Percentiles rank a stretch among this genome's conserved stretches.
Evolutionary conservation across 2,329 filamentous ascomycete species (phyloP).

Genomic region (Botrytis medusae): DNA sequence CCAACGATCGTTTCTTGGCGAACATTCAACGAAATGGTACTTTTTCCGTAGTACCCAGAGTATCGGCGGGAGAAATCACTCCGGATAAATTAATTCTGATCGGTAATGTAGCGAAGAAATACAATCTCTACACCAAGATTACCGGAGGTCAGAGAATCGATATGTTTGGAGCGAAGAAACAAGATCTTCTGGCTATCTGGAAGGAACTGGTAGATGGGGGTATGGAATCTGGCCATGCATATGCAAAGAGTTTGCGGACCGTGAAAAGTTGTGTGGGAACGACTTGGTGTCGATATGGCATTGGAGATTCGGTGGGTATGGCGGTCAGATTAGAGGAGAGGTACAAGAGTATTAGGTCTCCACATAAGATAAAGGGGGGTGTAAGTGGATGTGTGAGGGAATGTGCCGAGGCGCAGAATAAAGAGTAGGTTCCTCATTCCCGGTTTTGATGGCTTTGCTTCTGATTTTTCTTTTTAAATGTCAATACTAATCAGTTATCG

Average conservation of each 20-base stretch:
- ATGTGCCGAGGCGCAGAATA: conserved; percentile 89
- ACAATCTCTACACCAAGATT: conserved; percentile 84
- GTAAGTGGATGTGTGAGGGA: conserved; percentile 91
- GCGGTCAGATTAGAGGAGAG: conserved; percentile 83
- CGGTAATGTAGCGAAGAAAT: conserved; percentile 81
- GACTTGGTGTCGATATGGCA: conserved; percentile 86
- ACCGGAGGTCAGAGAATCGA: conserved; percentile 91
- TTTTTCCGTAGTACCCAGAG: conserved; percentile 81
- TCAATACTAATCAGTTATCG: conserved; percentile 17
- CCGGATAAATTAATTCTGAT: conserved; percentile 82
- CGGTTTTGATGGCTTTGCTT: neutral
- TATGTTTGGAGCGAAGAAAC: conserved; percentile 87
- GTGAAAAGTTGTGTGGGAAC: conserved; percentile 92
- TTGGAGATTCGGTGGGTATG: conserved; percentile 89
- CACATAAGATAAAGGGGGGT: conserved; percentile 89
- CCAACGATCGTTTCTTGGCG: conserved; percentile 82
- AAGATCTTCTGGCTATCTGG: conserved; percentile 83
- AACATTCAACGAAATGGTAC: conserved; percentile 93
- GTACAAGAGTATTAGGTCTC: conserved; percentile 86
- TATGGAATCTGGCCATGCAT: conserved; percentile 88
- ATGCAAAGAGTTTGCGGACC: conserved; percentile 83
- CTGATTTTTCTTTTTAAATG: neutral
- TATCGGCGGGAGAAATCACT: conserved; percentile 83
- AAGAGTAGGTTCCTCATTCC: conserved; percentile 60
- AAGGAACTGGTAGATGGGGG: conserved; percentile 75